phyloP scores from a whole-genome alignment of 2,329 filamentous ascomycete species.

The Phyllosticta citriasiana region DNA sequence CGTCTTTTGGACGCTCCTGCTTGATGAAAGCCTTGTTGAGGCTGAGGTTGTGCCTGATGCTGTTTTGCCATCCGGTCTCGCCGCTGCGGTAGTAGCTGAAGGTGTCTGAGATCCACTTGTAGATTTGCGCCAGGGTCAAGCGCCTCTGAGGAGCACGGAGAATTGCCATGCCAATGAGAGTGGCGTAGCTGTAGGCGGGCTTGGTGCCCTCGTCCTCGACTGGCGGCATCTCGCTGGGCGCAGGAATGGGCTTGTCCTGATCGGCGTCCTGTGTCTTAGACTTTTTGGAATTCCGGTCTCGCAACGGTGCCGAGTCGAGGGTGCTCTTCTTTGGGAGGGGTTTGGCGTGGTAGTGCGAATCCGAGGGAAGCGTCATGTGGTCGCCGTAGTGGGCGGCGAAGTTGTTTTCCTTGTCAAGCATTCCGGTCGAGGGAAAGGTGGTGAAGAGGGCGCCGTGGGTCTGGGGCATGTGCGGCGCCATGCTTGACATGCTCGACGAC shows the following conservation, averaged over 20 bases:
- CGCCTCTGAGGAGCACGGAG: slow-evolving; percentile 72
- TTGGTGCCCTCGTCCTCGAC: slow-evolving; percentile 82
- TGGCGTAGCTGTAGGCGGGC: slow-evolving; percentile 86
- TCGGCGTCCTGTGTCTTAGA: slow-evolving; percentile 44
- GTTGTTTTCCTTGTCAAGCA: slow-evolving; percentile 40
- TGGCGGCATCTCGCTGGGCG: slow-evolving; percentile 67
- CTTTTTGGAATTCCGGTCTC: slow-evolving; percentile 62
- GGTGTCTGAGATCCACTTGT: slow-evolving; percentile 98
- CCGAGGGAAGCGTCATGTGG: slow-evolving; percentile 36
- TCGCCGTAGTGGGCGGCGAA: slow-evolving; percentile 7
- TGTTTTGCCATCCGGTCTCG: slow-evolving; percentile 96
- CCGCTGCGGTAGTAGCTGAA: slow-evolving; percentile 73
- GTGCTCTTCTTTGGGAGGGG: slow-evolving; percentile 48
- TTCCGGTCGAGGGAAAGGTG: slow-evolving; percentile 37
- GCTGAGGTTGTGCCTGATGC: slow-evolving; percentile 94
- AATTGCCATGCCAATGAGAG: slow-evolving; percentile 94
- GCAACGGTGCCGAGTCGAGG: slow-evolving; percentile 63
- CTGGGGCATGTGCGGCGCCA: slow-evolving; percentile 22
- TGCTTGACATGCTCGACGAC: slow-evolving; percentile 17
- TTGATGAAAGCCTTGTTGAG: slow-evolving; percentile 96
- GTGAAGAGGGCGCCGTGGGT: slow-evolving; percentile 46
- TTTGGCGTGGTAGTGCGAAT: slow-evolving; percentile 36
- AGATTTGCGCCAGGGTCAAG: slow-evolving; percentile 87
- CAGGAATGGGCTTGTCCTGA: slow-evolving; percentile 47
- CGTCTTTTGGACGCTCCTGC: slow-evolving; percentile 90